Percentiles rank a stretch among this genome's conserved stretches.
phyloP scores from a whole-genome alignment of 768 basidiomycete genomes.

The Russula foetens region DNA sequence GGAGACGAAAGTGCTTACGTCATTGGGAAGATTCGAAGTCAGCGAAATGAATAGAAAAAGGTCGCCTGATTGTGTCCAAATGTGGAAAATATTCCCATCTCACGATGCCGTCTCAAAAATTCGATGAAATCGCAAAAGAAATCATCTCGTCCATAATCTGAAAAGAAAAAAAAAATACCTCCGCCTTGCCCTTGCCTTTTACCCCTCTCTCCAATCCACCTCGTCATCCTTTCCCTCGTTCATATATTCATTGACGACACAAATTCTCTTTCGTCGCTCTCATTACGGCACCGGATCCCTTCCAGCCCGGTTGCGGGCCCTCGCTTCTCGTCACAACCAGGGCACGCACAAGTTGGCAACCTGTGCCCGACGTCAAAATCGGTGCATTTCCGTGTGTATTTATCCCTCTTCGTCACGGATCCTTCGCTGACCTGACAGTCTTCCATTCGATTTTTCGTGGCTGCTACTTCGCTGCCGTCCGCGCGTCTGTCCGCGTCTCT shows the following conservation, averaged over 20 bases:
- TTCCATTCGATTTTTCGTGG: neutral
- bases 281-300: neutral
- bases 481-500: neutral
- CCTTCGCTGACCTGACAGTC: neutral
- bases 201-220: neutral
- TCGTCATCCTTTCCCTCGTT: neutral
- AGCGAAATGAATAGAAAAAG: slow-evolving; percentile 4
- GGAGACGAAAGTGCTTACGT: neutral
- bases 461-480: neutral
- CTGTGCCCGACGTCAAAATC: neutral
- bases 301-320: neutral
- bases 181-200: neutral
- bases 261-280: neutral
- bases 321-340: neutral
- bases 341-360: neutral
- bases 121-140: neutral
- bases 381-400: neutral
- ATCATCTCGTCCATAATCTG: neutral
- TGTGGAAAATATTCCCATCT: neutral
- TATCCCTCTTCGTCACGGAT: neutral
- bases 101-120: neutral
- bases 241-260: neutral
- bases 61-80: neutral
- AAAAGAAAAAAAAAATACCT: neutral
- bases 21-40: neutral